A percentile compares a stretch with the other conserved stretches of the same genome.
phyloP scores from a whole-genome alignment of 495 filamentous ascomycete species.

The Monascus purpureus region DNA sequence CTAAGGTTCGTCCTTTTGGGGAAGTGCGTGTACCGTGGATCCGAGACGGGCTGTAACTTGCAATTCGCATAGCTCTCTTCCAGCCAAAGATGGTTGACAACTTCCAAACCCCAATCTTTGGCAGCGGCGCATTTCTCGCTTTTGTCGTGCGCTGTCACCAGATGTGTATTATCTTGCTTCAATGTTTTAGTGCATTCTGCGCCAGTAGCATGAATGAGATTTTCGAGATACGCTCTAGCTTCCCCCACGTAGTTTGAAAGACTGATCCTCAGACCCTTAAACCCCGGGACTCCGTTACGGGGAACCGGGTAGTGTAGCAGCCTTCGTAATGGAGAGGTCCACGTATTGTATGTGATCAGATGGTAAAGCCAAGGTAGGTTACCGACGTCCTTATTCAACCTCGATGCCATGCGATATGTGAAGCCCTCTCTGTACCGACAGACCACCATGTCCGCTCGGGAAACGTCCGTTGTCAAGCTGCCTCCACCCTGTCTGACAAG shows the following conservation, averaged over 20 bases:
- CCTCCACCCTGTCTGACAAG: conserved; percentile 60
- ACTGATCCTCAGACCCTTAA: conserved; percentile 61
- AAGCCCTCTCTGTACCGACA: conserved; percentile 75
- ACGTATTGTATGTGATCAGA: conserved; percentile 74
- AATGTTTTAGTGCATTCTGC: conserved; percentile 84
- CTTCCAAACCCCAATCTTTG: conserved; percentile 77
- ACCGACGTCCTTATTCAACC: conserved; percentile 65
- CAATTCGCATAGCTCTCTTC: conserved; percentile 94
- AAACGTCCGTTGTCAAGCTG: conserved; percentile 46
- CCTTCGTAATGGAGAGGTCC: conserved; percentile 66
- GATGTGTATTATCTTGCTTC: conserved; percentile 86
- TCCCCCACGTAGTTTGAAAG: conserved; percentile 95
- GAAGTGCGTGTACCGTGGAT: conserved; percentile 65
- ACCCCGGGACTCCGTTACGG: conserved; percentile 60
- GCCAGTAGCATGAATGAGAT: conserved; percentile 68
- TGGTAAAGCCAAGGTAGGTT: conserved; percentile 90
- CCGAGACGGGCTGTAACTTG: conserved; percentile 48
- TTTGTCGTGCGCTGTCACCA: conserved; percentile 75
- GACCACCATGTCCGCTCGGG: conserved; percentile 65
- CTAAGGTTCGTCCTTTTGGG: conserved; percentile 80
- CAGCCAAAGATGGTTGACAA: conserved; percentile 92
- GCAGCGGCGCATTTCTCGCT: conserved; percentile 90
- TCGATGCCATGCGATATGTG: conserved; percentile 64
- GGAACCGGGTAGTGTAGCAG: conserved; percentile 84
- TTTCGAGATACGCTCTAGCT: conserved; percentile 85